Percentiles rank a stretch among this genome's conserved stretches.
Evolutionary conservation across 805 yeast genomes (phyloP).

Genomic region (Komagataella kurtzmanii): DNA sequence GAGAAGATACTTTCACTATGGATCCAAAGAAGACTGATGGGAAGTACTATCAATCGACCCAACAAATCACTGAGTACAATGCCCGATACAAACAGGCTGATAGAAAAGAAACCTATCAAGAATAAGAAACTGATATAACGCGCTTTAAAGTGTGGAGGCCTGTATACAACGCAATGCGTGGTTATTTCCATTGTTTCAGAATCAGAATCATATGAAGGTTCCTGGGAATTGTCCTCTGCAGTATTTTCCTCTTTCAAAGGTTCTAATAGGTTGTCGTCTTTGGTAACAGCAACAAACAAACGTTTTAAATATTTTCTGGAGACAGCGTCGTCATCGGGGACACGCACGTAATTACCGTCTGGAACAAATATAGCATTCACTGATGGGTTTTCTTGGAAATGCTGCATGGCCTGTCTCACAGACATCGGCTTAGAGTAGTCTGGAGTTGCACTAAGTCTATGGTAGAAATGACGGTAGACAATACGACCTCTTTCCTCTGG

Average conservation of each 20-base stretch:
- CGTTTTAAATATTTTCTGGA: constrained; percentile 49
- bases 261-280: constrained; percentile 50
- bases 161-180: constrained; percentile 63
- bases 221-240: constrained; percentile 12
- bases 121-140: neutral
- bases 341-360: constrained; percentile 74
- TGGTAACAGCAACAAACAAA: constrained; percentile 74
- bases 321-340: constrained; percentile 72
- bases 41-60: neutral
- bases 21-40: neutral
- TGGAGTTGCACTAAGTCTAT: constrained; percentile 33
- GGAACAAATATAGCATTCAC: constrained; percentile 54
- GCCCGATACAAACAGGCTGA: neutral
- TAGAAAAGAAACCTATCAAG: neutral
- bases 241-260: constrained; percentile 20
- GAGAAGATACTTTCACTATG: neutral
- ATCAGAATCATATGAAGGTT: neutral
- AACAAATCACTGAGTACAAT: neutral
- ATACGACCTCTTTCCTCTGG: constrained; percentile 62
- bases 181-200: constrained; percentile 17
- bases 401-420: constrained; percentile 24
- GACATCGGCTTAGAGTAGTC: constrained; percentile 45
- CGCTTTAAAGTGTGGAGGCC: constrained; percentile 58
- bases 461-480: constrained; percentile 35
- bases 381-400: constrained; percentile 27